Base-by-base conservation (phyloP, 139 green algal genomes). In the Chlorella sp. region DNA sequence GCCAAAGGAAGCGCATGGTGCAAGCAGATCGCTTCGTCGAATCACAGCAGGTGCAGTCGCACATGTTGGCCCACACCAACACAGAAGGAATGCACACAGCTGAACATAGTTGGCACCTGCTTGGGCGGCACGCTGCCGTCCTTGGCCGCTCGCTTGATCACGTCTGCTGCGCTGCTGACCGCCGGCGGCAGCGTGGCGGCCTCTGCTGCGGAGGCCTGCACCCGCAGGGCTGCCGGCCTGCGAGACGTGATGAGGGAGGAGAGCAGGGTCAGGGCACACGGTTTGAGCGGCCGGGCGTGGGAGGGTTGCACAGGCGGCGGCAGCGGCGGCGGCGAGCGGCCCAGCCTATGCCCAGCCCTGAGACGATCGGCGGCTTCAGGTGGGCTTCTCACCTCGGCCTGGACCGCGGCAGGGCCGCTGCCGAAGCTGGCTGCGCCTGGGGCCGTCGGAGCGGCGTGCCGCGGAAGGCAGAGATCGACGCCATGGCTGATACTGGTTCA, bases 91-190 rank as follows among this genome's bases (percentile, higher is more conserved):
- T n/a, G n/a, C n/a, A n/a, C n/a, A n/a, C n/a, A n/a, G n/a, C n/a
- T n/a, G n/a, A n/a, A n/a, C n/a, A n/a, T n/a, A n/a, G n/a, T n/a
- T n/a, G n/a, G n/a, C n/a, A n/a, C n/a, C 32, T 74, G 56, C 8
- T 41, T 28, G 20, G 85, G 78, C 3, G 85, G 67, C 32, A 90
- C 85, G n/a, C 41, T 79, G 14, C 16, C 7, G 24, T 73, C 54
- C 51, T 60, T 60, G 0, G 58, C 69, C 26, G 56, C 70, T 11
- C 84, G 84, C 22, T 43, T 41, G 8, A 79, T 54, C 76, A 82
- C 7, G 36, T 17, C 48, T 68, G 51, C 34, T 34, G 34, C 54
- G 20, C 30, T 19, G 38, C 38, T 65, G 48, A 54, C 46, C 51
- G 51, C 1, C 3, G 26, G 51, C 20, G 19, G 76, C 36, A 43